Conservation (phyloP, 257 asterid genomes). For the Solanum microdontum region DNA sequence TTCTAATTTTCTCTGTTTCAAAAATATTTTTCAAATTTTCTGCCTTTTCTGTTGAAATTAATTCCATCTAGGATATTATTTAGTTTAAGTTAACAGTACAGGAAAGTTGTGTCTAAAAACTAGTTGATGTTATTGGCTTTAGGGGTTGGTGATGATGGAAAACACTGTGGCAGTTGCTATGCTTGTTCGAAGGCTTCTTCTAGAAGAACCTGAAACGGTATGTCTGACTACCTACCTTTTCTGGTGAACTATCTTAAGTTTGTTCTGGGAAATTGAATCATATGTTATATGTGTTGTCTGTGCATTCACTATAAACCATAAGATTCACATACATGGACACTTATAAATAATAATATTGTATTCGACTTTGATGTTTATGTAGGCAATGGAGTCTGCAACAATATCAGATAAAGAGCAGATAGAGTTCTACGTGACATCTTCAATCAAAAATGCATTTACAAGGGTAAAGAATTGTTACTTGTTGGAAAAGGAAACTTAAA, state of each 20-base stretch:
- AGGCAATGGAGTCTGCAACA: slow-evolving; percentile 54
- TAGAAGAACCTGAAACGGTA: slow-evolving; percentile 93
- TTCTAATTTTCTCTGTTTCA: neutral
- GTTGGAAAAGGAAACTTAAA: neutral
- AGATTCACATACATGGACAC: neutral
- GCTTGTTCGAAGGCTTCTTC: slow-evolving; percentile 83
- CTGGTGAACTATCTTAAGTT: neutral
- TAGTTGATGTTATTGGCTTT: neutral
- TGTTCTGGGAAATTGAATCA: neutral
- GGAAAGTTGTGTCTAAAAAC: neutral
- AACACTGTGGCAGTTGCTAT: slow-evolving; percentile 60
- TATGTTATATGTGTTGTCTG: neutral
- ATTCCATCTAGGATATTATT: neutral
- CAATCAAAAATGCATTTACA: slow-evolving; percentile 66
- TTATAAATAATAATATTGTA: neutral
- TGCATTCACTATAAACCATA: neutral
- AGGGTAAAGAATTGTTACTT: slow-evolving; percentile 32
- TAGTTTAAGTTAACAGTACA: neutral
- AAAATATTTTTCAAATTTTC: neutral
- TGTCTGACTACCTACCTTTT: neutral
- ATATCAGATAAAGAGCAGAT: slow-evolving; percentile 75
- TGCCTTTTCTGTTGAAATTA: neutral
- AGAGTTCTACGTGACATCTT: slow-evolving; percentile 72
- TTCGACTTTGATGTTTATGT: slow-evolving; percentile 11
- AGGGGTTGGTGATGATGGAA: slow-evolving; percentile 82